Evolutionary conservation across 768 basidiomycete genomes (phyloP).

Genomic region (Lactifluus subvellereus): DNA sequence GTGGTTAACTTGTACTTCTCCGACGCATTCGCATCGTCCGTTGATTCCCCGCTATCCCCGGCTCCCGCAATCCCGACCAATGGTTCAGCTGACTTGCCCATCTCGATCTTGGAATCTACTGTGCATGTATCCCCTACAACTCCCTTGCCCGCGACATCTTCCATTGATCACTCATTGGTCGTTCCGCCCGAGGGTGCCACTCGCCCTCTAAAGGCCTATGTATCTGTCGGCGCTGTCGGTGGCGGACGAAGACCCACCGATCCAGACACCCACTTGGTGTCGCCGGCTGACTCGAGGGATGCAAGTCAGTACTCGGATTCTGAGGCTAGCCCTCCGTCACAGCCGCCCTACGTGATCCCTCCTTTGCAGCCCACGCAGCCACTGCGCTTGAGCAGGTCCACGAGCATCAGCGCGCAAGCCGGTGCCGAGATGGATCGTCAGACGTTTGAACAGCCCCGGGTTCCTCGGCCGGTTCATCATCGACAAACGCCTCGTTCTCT

Average conservation of each 20-base stretch:
- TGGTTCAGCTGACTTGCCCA: conserved; percentile 1
- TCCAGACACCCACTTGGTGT: neutral
- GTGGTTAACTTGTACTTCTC: conserved; percentile 31
- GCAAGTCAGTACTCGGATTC: conserved; percentile 15
- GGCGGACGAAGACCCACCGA: neutral
- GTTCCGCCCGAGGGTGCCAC: neutral
- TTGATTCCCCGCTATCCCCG: conserved; percentile 22
- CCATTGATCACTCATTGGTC: neutral
- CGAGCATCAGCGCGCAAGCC: neutral
- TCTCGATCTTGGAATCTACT: neutral
- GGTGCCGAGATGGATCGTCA: neutral
- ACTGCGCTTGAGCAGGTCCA: neutral
- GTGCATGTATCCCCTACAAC: neutral
- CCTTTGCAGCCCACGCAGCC: neutral
- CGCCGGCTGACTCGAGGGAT: conserved; percentile 4
- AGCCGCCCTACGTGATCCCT: neutral
- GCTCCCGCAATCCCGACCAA: conserved; percentile 7
- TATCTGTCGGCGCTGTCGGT: conserved; percentile 15
- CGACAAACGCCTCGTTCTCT: neutral
- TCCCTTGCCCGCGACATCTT: neutral
- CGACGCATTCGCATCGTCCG: conserved; percentile 12
- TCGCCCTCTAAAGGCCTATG: neutral
- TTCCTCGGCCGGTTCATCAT: too few relatives aligned
- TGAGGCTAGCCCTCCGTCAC: neutral
- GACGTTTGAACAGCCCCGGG: neutral